Conservation (phyloP, 1,284 basidiomycete genomes). For the Ceratobasidium sp. region DNA sequence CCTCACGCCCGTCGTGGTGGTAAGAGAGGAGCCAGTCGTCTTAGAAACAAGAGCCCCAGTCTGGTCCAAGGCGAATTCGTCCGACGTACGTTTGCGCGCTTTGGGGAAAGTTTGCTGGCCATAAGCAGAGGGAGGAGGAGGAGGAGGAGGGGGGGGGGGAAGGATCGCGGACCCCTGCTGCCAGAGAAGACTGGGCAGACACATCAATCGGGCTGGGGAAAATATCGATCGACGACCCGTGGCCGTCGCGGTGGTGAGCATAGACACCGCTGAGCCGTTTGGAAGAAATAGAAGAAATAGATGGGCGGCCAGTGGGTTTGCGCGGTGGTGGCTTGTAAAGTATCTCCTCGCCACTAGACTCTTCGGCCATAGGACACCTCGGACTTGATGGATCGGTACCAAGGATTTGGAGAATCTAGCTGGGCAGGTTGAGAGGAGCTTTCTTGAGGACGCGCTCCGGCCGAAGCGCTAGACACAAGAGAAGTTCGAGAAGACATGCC, state of each 20-base stretch:
- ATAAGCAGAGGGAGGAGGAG: conserved; percentile 60
- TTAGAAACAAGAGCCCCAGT: conserved; percentile 65
- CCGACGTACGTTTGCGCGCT: conserved; percentile 76
- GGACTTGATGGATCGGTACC: conserved; percentile 59
- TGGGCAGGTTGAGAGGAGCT: not conserved
- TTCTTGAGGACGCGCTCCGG: conserved; percentile 10
- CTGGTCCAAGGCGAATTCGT: conserved; percentile 81
- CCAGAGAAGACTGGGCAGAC: conserved; percentile 46
- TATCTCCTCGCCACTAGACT: conserved; percentile 83
- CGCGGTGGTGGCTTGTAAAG: conserved; percentile 62
- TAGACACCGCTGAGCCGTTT: conserved; percentile 39
- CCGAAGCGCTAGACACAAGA: conserved; percentile 24
- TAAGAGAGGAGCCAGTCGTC: conserved; percentile 49
- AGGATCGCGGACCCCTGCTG: conserved; percentile 49
- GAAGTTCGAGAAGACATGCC: conserved; percentile 30
- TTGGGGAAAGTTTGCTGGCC: conserved; percentile 53
- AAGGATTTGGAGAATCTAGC: conserved; percentile 19
- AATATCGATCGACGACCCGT: conserved; percentile 34
- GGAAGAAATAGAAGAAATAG: conserved; percentile 41
- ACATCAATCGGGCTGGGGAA: conserved; percentile 30
- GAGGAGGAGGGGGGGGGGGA: too few species aligned
- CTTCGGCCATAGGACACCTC: conserved; percentile 71
- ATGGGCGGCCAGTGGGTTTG: conserved; percentile 39
- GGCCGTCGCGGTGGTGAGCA: conserved; percentile 32
- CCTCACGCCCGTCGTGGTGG: not conserved